These are phyloP conservation scores for Trifolium subterraneum DNA, from an alignment of 306 rosid genomes.

Conservation along the genomic window DNA sequence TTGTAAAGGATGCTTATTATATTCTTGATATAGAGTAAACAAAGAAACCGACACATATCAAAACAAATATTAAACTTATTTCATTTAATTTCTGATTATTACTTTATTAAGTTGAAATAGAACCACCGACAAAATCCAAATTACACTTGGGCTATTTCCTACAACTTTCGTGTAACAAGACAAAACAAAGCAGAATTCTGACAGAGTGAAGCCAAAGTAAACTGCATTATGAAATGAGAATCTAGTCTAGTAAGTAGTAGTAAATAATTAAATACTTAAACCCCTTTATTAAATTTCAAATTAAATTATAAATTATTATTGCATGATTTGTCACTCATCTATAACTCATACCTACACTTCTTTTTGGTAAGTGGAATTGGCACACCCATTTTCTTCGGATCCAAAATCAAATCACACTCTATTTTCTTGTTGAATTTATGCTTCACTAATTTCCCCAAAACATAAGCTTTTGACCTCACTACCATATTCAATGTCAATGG, in stretches of 20 bases:
- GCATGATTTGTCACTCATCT: constrained; percentile 9
- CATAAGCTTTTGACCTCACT: constrained; percentile 75
- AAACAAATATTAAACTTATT: too few relatives aligned
- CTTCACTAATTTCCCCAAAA: constrained; percentile 78
- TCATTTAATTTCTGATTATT: background rate
- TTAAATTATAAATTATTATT: background rate
- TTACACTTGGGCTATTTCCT: background rate
- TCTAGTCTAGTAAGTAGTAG: background rate
- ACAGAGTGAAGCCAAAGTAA: constrained; percentile 13
- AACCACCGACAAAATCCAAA: constrained; percentile 40
- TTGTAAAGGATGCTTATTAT: too few relatives aligned
- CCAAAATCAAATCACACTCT: constrained; percentile 65
- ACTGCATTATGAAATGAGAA: background rate
- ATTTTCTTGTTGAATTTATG: constrained; percentile 75
- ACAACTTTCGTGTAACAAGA: constrained; percentile 10
- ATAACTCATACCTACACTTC: constrained; percentile 57
- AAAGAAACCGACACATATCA: too few relatives aligned
- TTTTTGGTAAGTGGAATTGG: constrained; percentile 60
- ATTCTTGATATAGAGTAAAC: too few relatives aligned
- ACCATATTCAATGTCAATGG: constrained; percentile 56
- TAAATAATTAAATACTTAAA: background rate
- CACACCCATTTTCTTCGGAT: constrained; percentile 70
- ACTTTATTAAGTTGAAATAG: background rate
- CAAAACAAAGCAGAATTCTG: constrained; percentile 15
- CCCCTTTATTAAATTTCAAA: background rate